phyloP scores from a whole-genome alignment of 2,329 filamentous ascomycete genomes.

The Emmonsiellopsis sp. region DNA sequence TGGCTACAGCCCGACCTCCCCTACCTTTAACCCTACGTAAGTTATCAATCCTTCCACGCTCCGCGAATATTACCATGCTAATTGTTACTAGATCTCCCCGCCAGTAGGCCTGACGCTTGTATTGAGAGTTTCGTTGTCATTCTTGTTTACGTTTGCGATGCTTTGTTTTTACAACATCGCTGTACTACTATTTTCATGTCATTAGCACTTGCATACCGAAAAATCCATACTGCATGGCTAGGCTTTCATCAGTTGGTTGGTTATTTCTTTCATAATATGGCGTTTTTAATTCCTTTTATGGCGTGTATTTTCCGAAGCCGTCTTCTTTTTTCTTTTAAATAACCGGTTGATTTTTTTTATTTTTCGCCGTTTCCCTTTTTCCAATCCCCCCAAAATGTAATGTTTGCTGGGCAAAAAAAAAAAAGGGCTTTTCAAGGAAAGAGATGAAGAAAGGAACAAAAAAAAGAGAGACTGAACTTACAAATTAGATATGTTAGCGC shows the following conservation, averaged over 20 bases:
- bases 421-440: slow-evolving; percentile 1
- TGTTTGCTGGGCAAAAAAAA: slow-evolving; percentile 1
- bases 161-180: slow-evolving; percentile 17
- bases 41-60: slow-evolving; percentile 10
- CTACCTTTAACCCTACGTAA: slow-evolving; percentile 35
- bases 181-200: slow-evolving; percentile 28
- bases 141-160: slow-evolving; percentile 2
- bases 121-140: neutral
- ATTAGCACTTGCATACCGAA: slow-evolving; percentile 22
- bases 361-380: neutral
- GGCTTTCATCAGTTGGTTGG: slow-evolving; percentile 26
- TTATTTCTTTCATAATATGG: slow-evolving; percentile 28
- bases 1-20: slow-evolving; percentile 36
- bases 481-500: slow-evolving; percentile 17
- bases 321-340: slow-evolving; percentile 14
- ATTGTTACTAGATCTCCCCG: slow-evolving; percentile 26
- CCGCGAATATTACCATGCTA: neutral
- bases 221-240: slow-evolving; percentile 26
- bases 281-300: slow-evolving; percentile 6
- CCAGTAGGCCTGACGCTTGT: slow-evolving; percentile 21
- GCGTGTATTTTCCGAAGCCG: slow-evolving; percentile 10
- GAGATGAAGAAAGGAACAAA: neutral
- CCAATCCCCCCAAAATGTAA: slow-evolving; percentile 18
- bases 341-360: neutral
- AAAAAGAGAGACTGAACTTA: slow-evolving; percentile 13